These are phyloP conservation scores for Colletotrichum incanum DNA, from an alignment of 2,329 filamentous ascomycete species.

Conservation along the genomic window DNA sequence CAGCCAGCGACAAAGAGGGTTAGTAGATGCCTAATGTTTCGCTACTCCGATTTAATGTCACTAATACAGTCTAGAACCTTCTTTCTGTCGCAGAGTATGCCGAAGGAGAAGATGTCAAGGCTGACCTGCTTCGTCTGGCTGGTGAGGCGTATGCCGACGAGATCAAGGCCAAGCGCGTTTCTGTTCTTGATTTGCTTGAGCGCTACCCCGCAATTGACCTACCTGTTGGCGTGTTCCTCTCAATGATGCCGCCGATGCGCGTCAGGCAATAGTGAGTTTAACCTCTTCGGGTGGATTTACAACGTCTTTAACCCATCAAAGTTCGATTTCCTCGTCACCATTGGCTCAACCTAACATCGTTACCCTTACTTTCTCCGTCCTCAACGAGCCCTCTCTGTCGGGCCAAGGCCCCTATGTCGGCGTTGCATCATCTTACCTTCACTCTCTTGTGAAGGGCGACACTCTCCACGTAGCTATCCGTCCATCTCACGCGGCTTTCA, in stretches of 20 bases:
- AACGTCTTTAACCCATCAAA: conserved; percentile 46
- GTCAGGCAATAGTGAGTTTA: conserved; percentile 63
- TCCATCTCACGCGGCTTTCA: conserved; percentile 57
- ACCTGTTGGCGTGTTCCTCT: conserved; percentile 77
- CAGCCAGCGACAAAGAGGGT: conserved; percentile 80
- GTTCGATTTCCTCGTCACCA: conserved; percentile 82
- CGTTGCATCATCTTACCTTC: conserved; percentile 69
- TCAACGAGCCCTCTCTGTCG: conserved; percentile 68
- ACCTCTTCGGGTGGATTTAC: conserved; percentile 54
- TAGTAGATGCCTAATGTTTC: conserved; percentile 42
- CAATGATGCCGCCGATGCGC: conserved; percentile 83
- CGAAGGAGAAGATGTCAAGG: conserved; percentile 48
- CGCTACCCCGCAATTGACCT: conserved; percentile 69
- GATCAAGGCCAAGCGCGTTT: conserved; percentile 71
- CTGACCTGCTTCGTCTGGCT: conserved; percentile 63
- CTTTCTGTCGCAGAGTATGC: neutral
- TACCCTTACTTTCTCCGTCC: conserved; percentile 79
- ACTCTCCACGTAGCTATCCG: conserved; percentile 57
- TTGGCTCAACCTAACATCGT: conserved; percentile 70
- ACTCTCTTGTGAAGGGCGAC: conserved; percentile 54
- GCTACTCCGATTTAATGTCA: neutral
- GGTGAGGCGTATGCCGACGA: conserved; percentile 64
- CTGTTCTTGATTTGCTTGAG: conserved; percentile 79
- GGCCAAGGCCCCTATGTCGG: conserved; percentile 62
- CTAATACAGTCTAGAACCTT: conserved; percentile 4